Base-by-base conservation (phyloP, 2,329 filamentous ascomycete genomes). In the Fusarium xylarioides region DNA sequence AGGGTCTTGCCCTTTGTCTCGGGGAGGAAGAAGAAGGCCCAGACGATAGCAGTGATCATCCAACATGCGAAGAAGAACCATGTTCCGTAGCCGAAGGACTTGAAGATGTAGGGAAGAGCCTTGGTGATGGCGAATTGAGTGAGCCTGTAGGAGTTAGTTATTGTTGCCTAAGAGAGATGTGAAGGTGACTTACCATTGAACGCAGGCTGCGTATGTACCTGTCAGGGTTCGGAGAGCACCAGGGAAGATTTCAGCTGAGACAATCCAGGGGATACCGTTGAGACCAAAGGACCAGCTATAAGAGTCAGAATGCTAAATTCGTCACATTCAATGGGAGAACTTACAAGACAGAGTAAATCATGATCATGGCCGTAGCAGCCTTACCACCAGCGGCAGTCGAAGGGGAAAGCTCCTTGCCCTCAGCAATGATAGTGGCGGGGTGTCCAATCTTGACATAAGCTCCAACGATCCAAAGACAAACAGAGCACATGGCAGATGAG, bases 41-140 rank as follows among this genome's bases (percentile, higher is more conserved):
- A 89, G 32, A 86, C 63, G 15, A 83, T 81, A 11, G 85, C 85
- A 16, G 83, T 75, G 11, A 89, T 78, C 81, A 88, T 87, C 75
- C 85, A 83, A 5, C 82, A 82, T 2, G 86, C 87, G 70, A 90
- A 90, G 80, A 89, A 88, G 79, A 88, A 88, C 82, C 86, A 89
- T 4, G 86, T 86, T 10, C 87, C 88, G 73, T 85, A 89, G 28
- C 81, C 80, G 15, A 85, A 79, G 1, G 80, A 81, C 46, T 77
- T 80, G 68, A 85, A 83, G 49, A 86, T 86, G 66, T 85, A 85
- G 0, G 84, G 84, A 4, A 85, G 76, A 0, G 83, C 79, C 63
- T 85, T 84, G 15, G 83, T 84, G 60, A 86, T 83, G 64, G 80
- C 78, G 57, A 85, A 85, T 46, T 84, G 83, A 8, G 79, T 81